A percentile compares a stretch with the other conserved stretches of the same genome.
Conservation (phyloP, 306 rosid species). For the Prunus mira region DNA sequence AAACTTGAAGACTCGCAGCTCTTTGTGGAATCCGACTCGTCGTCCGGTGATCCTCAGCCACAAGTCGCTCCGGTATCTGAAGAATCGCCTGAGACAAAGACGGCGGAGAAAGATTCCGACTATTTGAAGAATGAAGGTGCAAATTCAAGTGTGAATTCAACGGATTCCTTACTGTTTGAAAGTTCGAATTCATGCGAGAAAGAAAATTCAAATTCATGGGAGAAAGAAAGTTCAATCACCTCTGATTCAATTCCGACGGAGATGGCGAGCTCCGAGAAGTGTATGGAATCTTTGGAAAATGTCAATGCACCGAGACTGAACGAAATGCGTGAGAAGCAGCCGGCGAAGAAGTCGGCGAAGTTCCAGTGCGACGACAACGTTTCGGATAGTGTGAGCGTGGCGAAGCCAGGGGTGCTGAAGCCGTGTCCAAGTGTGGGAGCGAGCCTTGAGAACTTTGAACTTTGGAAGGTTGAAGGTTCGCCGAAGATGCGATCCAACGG, state of each 20-base stretch:
- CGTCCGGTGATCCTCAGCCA: too few relatives aligned
- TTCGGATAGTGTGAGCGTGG: neutral
- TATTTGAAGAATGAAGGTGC: neutral
- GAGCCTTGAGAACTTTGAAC: neutral
- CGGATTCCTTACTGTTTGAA: neutral
- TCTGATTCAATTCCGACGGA: neutral
- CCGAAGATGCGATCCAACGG: neutral
- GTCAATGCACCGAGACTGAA: neutral
- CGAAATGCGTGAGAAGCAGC: neutral
- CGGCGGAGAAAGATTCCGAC: neutral
- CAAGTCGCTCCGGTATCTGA: neutral
- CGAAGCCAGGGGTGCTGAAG: neutral
- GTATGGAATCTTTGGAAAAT: neutral
- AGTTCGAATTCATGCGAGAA: neutral
- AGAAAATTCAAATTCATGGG: too few relatives aligned
- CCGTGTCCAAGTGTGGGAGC: neutral
- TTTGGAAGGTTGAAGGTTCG: neutral
- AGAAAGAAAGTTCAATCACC: neutral
- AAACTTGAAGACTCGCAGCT: too few relatives aligned
- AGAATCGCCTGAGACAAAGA: neutral
- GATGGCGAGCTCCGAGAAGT: neutral
- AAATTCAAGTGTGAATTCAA: neutral
- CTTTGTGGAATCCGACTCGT: too few relatives aligned
- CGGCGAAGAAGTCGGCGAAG: neutral
- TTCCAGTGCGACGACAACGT: neutral